phyloP scores from a whole-genome alignment of 371 early-diverging fungal species.

The Actinomortierella wolfii region DNA sequence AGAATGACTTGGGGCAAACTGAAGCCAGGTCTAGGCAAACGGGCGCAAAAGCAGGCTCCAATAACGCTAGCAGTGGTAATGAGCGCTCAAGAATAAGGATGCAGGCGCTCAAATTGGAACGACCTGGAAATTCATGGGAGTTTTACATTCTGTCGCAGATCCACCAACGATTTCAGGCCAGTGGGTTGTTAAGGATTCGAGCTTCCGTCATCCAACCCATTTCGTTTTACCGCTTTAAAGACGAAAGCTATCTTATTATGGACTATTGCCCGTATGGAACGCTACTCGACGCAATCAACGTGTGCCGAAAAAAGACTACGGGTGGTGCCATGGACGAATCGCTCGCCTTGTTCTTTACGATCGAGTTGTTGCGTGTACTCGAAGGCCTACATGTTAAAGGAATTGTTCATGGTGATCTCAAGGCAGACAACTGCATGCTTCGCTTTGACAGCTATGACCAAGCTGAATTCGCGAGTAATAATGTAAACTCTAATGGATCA shows the following conservation, averaged over 20 bases:
- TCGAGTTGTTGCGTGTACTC: constrained; percentile 36
- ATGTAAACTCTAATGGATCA: no score
- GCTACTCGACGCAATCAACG: constrained; percentile 47
- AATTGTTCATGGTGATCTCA: constrained; percentile 55
- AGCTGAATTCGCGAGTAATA: constrained; percentile 6
- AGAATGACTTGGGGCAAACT: not conserved
- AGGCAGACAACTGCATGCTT: constrained; percentile 54
- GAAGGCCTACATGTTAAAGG: constrained; percentile 34
- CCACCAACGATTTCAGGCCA: constrained; percentile 2
- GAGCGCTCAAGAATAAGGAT: not conserved
- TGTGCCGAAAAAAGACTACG: constrained; percentile 5
- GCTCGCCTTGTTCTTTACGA: constrained; percentile 37
- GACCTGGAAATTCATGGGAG: constrained; percentile 51
- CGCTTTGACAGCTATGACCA: constrained; percentile 2
- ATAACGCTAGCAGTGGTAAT: not conserved
- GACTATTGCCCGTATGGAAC: constrained; percentile 39
- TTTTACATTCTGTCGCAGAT: constrained; percentile 49
- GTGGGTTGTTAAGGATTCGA: not conserved
- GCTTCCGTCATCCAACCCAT: constrained; percentile 2
- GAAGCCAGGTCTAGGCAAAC: no score
- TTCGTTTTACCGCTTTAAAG: constrained; percentile 27
- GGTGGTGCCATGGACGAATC: constrained; percentile 44
- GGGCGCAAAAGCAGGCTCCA: not conserved
- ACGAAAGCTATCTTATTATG: constrained; percentile 46
- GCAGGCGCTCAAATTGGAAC: constrained; percentile 47